These are phyloP conservation scores for Entamoeba dispar DNA, from an alignment of 208 protist species.

Conservation along the genomic window DNA sequence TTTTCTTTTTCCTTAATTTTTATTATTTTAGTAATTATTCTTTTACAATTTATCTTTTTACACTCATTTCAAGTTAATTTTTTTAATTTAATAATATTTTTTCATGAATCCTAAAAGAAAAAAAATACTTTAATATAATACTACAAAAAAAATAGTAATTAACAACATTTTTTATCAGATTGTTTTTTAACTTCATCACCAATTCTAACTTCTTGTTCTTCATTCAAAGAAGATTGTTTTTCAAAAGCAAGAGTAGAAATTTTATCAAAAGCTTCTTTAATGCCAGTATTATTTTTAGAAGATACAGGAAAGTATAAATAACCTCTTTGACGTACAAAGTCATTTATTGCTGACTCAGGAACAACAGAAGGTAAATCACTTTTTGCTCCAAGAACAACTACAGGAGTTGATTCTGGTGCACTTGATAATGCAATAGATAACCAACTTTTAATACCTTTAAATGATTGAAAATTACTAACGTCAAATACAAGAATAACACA, in stretches of 20 bases:
- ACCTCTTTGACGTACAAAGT: not conserved
- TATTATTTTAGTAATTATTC: too few species aligned
- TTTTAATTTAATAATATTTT: too few species aligned
- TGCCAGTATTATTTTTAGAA: not conserved
- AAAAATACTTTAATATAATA: too few species aligned
- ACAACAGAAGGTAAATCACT: not conserved
- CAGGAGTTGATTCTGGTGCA: not conserved
- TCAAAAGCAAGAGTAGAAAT: not conserved
- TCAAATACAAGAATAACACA: slow-evolving; percentile 61
- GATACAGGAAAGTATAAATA: not conserved
- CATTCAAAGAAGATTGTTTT: not conserved
- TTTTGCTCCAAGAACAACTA: not conserved
- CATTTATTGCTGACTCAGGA: not conserved
- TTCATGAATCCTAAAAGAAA: too few species aligned
- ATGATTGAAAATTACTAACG: slow-evolving; percentile 46
- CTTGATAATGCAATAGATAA: slow-evolving; percentile 14
- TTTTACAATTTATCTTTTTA: too few species aligned
- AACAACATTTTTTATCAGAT: not conserved
- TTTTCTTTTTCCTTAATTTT: too few species aligned
- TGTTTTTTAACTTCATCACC: not conserved
- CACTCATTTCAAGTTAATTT: too few species aligned
- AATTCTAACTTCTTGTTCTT: not conserved
- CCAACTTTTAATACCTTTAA: slow-evolving; percentile 49
- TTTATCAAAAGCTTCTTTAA: not conserved
- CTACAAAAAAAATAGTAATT: not conserved